A percentile compares a stretch with the other conserved stretches of the same genome.
phyloP scores from a whole-genome alignment of 257 asterid genomes.

The Salvia hispanica region DNA sequence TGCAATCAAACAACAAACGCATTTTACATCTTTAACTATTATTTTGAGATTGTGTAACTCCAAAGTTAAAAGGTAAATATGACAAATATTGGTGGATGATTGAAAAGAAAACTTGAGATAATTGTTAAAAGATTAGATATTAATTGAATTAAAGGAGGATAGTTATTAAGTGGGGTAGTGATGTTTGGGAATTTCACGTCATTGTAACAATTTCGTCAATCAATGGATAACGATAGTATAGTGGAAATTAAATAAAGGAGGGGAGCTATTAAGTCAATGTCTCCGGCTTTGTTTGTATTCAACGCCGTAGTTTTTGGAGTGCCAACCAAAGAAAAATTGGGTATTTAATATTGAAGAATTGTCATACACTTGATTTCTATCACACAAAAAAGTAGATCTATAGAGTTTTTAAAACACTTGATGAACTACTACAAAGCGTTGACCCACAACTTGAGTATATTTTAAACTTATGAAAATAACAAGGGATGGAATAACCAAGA shows the following conservation, averaged over 20 bases:
- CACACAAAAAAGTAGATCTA: background rate
- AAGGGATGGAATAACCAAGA: background rate
- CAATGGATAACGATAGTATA: background rate
- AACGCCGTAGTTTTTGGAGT: slow-evolving; percentile 34
- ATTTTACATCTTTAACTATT: background rate
- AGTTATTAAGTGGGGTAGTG: background rate
- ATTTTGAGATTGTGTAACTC: background rate
- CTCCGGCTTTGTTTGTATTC: slow-evolving; percentile 31
- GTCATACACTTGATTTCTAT: background rate
- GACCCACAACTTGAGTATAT: slow-evolving; percentile 31
- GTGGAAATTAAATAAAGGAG: background rate
- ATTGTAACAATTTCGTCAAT: background rate
- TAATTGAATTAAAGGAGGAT: background rate
- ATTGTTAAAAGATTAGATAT: background rate
- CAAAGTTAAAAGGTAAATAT: too few relatives aligned
- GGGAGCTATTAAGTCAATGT: slow-evolving; percentile 35
- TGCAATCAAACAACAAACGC: background rate
- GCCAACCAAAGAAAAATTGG: slow-evolving; percentile 27
- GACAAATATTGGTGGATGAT: too few relatives aligned
- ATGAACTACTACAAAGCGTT: slow-evolving; percentile 22
- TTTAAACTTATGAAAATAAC: background rate
- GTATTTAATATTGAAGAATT: background rate
- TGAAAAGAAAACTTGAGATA: too few relatives aligned
- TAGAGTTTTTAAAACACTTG: too few relatives aligned
- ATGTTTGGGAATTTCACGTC: background rate